Evolutionary conservation across 1,284 basidiomycete genomes (phyloP).

Genomic region (Fomes fomentarius): DNA sequence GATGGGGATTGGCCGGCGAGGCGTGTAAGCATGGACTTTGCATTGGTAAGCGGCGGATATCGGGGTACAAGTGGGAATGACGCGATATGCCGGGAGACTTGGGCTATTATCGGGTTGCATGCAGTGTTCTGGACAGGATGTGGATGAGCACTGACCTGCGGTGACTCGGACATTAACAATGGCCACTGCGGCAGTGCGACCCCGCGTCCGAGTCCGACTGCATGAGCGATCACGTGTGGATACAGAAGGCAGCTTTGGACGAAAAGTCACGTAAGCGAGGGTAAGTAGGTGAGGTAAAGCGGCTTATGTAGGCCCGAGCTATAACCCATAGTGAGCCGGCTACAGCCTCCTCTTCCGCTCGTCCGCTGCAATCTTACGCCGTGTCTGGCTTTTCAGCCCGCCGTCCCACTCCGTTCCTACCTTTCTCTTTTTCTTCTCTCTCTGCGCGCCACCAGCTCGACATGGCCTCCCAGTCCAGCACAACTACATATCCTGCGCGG

Average conservation of each 20-base stretch:
- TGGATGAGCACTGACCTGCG: background rate
- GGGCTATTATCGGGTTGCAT: background rate
- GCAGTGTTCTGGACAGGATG: background rate
- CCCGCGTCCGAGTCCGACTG: too few species aligned
- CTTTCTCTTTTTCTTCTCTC: conserved; percentile 6
- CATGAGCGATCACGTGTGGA: conserved; percentile 4
- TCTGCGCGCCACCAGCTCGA: background rate
- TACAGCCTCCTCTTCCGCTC: conserved; percentile 13
- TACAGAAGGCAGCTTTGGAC: conserved; percentile 8
- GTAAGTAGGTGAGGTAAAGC: conserved; percentile 18
- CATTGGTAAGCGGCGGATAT: conserved; percentile 20
- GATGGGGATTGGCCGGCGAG: conserved; percentile 1
- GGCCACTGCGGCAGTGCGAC: too few species aligned
- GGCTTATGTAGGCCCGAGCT: conserved; percentile 18
- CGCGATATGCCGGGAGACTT: too few species aligned
- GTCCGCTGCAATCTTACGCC: conserved; percentile 21
- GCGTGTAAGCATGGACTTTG: conserved; percentile 17
- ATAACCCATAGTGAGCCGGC: background rate
- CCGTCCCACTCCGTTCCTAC: background rate
- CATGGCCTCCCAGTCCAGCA: conserved; percentile 24
- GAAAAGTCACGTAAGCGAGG: conserved; percentile 21
- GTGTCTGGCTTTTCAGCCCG: conserved; percentile 17
- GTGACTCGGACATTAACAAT: too few species aligned
- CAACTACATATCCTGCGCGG: conserved; percentile 19
- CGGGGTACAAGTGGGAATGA: conserved; percentile 8